A percentile compares a stretch with the other conserved stretches of the same genome.
Evolutionary conservation across 352 stramenopile genomes (phyloP).

Genomic region (Globisporangium heterothallicum): DNA sequence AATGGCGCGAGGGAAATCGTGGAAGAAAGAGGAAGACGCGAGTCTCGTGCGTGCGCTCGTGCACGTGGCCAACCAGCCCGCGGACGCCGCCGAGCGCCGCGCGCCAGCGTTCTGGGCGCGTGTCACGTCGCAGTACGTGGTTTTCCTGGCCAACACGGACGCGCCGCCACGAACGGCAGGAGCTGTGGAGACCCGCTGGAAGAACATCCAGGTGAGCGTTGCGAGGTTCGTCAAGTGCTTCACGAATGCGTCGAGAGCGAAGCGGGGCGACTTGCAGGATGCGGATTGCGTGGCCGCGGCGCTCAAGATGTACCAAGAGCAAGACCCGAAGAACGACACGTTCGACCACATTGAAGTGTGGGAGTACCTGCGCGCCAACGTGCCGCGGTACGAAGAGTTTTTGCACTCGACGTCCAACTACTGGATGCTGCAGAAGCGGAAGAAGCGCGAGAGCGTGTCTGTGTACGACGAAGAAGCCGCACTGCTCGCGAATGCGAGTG

Average conservation of each 20-base stretch:
- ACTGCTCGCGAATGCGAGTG: neutral
- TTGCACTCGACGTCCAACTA: constrained; percentile 3
- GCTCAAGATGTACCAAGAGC: constrained; percentile 4
- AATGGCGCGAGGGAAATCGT: constrained; percentile 17
- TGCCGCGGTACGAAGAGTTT: constrained; percentile 12
- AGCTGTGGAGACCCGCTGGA: constrained; percentile 11
- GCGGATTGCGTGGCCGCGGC: neutral
- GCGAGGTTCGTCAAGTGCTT: constrained; percentile 3
- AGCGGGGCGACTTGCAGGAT: neutral
- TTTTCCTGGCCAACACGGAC: constrained; percentile 1
- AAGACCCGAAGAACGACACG: constrained; percentile 4
- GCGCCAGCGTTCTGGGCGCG: constrained; percentile 5
- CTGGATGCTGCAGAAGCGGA: constrained; percentile 9
- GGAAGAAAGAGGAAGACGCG: constrained; percentile 15
- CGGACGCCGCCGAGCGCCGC: neutral
- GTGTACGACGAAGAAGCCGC: constrained; percentile 6
- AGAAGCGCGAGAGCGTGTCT: constrained; percentile 1
- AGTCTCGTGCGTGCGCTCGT: constrained; percentile 11
- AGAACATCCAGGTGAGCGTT: constrained; percentile 6
- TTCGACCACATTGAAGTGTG: constrained; percentile 11
- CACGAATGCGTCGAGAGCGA: neutral
- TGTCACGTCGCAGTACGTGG: constrained; percentile 6
- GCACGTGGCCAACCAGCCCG: neutral
- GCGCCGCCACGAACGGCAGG: constrained; percentile 6
- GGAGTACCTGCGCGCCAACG: constrained; percentile 8